Evolutionary conservation across 768 basidiomycete genomes (phyloP), one percentile per base, ranked within the genome.

Genomic region (Fomitopsis serialis): DNA sequence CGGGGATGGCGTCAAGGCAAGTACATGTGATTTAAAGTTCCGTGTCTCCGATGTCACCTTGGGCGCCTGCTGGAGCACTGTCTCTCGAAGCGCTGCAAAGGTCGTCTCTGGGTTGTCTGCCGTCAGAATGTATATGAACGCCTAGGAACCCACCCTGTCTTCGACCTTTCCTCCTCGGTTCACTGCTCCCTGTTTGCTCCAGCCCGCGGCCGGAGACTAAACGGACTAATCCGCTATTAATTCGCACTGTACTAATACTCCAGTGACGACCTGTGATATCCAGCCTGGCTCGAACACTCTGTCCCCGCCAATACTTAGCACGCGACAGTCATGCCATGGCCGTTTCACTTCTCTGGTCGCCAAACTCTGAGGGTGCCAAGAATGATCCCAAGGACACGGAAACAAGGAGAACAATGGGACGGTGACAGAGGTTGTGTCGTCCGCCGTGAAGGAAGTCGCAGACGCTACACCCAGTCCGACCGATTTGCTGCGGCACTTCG

Each of bases 401-500:
- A 25, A 50, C 21, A 15, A 40, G 15, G 6, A 19, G 5, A 19
- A 7, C 37, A 17, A 15, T 15, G 37, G 13, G 19, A 40, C 37
- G 15, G 15, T 15, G 6, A 17, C 37, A 17, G 37, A 17, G 15
- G 13, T 15, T 8, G 37, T 40, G 37, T 29, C 45, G n/a, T 27
- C 13, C 45, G 23, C 29, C 45, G 19, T 40, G 8, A 40, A 15
- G 37, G 15, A 40, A 19, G 37, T 17, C 2, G 22, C 44, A 21
- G 42, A 56, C 23, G 29, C 44, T 4, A 55, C 63, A 9, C 42
- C 48, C 4, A 40, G 37, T n/a, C 48, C 60, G 1, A 48, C 43
- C 12, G 61, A 62, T n/a, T 59, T 76, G 23, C 60, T 77, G 10
- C 65, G 57, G 23, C 75, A 88, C 61, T 92, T 84, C 64, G 80